phyloP scores from a whole-genome alignment of 1,139 yeast genomes.

The Geotrichum bryndzae region DNA sequence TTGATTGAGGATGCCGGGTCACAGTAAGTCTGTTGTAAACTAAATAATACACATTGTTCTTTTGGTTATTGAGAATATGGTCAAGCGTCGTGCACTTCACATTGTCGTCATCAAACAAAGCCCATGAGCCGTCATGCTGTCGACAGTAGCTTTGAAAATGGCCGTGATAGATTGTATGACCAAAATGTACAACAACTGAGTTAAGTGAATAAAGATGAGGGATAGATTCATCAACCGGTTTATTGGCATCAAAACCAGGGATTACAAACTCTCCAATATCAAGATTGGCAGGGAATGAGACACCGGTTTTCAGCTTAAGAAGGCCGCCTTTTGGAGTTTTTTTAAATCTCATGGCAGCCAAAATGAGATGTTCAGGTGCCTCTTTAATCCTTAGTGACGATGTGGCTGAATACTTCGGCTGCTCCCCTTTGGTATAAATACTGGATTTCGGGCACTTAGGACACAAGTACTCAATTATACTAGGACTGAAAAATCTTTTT shows the following conservation, averaged over 20 bases:
- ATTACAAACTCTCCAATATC: constrained; percentile 55
- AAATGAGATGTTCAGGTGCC: constrained; percentile 79
- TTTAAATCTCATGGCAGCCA: constrained; percentile 76
- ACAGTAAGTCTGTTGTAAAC: not conserved
- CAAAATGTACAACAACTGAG: constrained; percentile 87
- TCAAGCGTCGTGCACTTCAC: not conserved
- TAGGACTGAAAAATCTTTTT: constrained; percentile 65
- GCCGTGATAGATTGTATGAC: constrained; percentile 87
- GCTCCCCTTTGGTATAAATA: not conserved
- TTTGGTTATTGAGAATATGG: not conserved
- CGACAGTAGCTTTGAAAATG: constrained; percentile 87
- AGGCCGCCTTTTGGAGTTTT: constrained; percentile 42
- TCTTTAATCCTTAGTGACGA: constrained; percentile 66
- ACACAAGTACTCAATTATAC: constrained; percentile 45
- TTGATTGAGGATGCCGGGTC: not conserved
- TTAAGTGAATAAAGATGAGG: constrained; percentile 64
- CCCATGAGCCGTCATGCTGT: constrained; percentile 56
- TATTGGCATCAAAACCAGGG: constrained; percentile 15
- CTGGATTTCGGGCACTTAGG: constrained; percentile 82
- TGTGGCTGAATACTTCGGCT: constrained; percentile 64
- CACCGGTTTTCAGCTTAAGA: constrained; percentile 80
- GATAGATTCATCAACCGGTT: constrained; percentile 20
- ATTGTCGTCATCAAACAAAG: not conserved
- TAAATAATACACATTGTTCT: not conserved
- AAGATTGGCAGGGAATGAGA: constrained; percentile 68